These are phyloP conservation scores for Ceratocystis harringtonii DNA, from an alignment of 2,329 filamentous ascomycete genomes.

Conservation along the genomic window DNA sequence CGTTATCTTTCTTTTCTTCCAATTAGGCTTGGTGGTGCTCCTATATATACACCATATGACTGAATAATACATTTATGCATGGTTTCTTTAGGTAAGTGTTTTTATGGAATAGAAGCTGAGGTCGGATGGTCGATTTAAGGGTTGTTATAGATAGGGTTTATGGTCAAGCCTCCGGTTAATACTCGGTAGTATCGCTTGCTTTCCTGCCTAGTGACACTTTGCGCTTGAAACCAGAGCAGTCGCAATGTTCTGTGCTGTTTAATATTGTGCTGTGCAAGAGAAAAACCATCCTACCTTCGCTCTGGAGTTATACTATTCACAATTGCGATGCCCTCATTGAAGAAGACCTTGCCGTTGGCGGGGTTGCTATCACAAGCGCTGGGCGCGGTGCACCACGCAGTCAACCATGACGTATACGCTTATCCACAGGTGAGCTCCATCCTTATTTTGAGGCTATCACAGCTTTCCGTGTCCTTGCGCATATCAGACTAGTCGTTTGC, in stretches of 20 bases:
- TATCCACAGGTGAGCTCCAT: slow-evolving; percentile 57
- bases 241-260: neutral
- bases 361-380: slow-evolving; percentile 31
- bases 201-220: slow-evolving; percentile 8
- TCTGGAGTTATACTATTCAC: neutral
- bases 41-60: too few species aligned
- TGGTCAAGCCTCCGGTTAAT: neutral
- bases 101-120: neutral
- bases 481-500: neutral
- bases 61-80: too few species aligned
- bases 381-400: slow-evolving; percentile 23
- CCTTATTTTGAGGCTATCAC: neutral
- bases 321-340: neutral
- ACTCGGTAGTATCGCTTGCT: neutral
- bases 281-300: neutral
- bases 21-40: too few species aligned
- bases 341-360: slow-evolving; percentile 28
- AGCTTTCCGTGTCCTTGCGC: neutral
- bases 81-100: too few species aligned
- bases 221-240: neutral
- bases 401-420: slow-evolving; percentile 75
- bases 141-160: neutral
- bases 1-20: too few species aligned
- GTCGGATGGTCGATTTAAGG: neutral
- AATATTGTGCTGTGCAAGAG: neutral